These are phyloP conservation scores for Neophaeococcomyces aloes DNA, from an alignment of 2,329 filamentous ascomycete species.

Conservation along the genomic window DNA sequence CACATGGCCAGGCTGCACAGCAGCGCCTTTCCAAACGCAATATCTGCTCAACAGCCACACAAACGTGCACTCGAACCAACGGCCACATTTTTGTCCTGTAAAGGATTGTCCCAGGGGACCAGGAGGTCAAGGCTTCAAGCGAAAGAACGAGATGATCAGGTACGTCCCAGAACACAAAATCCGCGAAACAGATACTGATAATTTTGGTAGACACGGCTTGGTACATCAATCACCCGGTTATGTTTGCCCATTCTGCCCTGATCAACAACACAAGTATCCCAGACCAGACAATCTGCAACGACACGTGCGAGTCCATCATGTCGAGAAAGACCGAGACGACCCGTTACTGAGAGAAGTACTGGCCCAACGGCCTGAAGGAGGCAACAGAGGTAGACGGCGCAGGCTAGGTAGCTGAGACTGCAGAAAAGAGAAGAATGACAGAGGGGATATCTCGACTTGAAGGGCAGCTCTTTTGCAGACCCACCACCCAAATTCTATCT, in stretches of 20 bases:
- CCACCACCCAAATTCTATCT: too few relatives aligned
- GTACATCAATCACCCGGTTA: conserved; percentile 94
- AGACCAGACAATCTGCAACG: conserved; percentile 91
- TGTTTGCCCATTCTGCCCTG: conserved; percentile 89
- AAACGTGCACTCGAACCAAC: conserved; percentile 53
- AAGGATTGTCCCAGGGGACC: conserved; percentile 47
- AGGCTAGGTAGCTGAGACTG: conserved; percentile 30
- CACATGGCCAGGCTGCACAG: conserved; percentile 45
- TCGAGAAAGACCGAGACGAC: conserved; percentile 83
- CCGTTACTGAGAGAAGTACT: conserved; percentile 70
- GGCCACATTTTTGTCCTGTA: conserved; percentile 55
- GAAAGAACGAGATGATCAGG: conserved; percentile 58
- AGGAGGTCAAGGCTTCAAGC: conserved; percentile 57
- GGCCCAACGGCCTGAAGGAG: conserved; percentile 73
- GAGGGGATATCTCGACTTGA: too few relatives aligned
- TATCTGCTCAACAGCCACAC: conserved; percentile 50
- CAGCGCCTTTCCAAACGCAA: conserved; percentile 52
- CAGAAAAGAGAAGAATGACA: too few relatives aligned
- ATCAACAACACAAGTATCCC: conserved; percentile 88
- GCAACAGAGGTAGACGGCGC: conserved; percentile 66
- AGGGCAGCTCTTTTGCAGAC: too few relatives aligned
- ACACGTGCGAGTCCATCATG: conserved; percentile 85
- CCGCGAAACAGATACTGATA: background rate
- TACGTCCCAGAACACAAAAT: conserved; percentile 4
- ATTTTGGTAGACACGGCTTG: conserved; percentile 51